These are phyloP conservation scores for Dioszegia hungarica DNA, from an alignment of 768 basidiomycete species.

Conservation along the genomic window DNA sequence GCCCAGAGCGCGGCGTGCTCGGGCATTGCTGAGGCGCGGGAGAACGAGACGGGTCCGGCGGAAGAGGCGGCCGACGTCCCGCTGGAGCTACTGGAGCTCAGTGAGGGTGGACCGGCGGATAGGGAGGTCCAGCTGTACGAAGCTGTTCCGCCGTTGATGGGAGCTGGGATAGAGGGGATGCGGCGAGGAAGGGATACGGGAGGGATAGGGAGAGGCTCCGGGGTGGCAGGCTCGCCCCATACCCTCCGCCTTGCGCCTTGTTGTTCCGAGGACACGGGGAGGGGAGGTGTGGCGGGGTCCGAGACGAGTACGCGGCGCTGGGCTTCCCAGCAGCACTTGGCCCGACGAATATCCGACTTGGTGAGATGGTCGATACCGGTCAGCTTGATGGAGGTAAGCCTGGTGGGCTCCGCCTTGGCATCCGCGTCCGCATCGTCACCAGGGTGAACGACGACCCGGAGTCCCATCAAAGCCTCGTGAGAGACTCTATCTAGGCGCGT, in stretches of 20 bases:
- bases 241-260: neutral
- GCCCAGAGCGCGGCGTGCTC: constrained; percentile 2
- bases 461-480: constrained; percentile 14
- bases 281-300: neutral
- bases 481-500: constrained; percentile 29
- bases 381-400: constrained; percentile 28
- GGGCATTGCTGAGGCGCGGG: neutral
- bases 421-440: neutral
- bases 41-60: neutral
- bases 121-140: too few species aligned
- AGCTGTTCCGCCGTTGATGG: too few species aligned
- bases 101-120: neutral
- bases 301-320: constrained; percentile 19
- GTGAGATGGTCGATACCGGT: constrained; percentile 42
- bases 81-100: neutral
- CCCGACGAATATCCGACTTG: constrained; percentile 21
- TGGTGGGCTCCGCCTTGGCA: neutral
- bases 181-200: neutral
- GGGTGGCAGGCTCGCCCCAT: constrained; percentile 15
- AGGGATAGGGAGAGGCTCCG: constrained; percentile 3
- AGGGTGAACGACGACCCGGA: constrained; percentile 12
- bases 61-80: neutral
- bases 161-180: neutral
- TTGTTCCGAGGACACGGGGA: neutral
- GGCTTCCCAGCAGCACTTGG: constrained; percentile 32